phyloP scores from a whole-genome alignment of 257 asterid genomes.

The Sherardia arvensis region DNA sequence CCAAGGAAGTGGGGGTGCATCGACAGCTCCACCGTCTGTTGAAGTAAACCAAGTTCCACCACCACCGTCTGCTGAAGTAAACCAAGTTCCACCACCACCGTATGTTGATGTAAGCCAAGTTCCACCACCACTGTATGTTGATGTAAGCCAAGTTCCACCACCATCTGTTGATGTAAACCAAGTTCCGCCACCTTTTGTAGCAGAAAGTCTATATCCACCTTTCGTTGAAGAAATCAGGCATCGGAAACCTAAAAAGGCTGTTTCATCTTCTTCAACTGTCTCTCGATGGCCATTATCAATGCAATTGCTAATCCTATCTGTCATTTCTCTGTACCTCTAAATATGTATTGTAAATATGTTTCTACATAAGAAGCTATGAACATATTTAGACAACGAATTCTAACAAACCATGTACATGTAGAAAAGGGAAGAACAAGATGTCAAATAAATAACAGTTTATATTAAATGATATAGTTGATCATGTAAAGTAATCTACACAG shows the following conservation, averaged over 20 bases:
- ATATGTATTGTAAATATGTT: not conserved
- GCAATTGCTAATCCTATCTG: constrained; percentile 8
- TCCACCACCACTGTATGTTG: too few relatives aligned
- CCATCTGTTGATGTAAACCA: not conserved
- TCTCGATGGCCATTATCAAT: constrained; percentile 21
- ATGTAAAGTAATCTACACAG: not conserved
- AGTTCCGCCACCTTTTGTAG: too few relatives aligned
- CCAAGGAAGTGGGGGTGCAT: not conserved
- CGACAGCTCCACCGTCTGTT: not conserved
- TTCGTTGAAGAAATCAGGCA: constrained; percentile 22
- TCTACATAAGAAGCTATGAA: not conserved
- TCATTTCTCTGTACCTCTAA: constrained; percentile 17
- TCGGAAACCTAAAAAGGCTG: constrained; percentile 15
- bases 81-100: not conserved
- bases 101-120: not conserved
- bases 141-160: constrained; percentile 12
- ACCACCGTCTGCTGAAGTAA: not conserved
- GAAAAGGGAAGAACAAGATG: not conserved
- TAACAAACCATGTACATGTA: not conserved
- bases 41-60: not conserved
- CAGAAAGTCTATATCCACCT: constrained; percentile 13
- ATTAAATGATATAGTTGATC: not conserved
- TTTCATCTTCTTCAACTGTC: constrained; percentile 26
- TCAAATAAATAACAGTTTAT: not conserved
- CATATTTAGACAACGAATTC: not conserved